Base-by-base conservation (phyloP, 192 early-diverging fungal species). In the Helicostylum pulchrum region DNA sequence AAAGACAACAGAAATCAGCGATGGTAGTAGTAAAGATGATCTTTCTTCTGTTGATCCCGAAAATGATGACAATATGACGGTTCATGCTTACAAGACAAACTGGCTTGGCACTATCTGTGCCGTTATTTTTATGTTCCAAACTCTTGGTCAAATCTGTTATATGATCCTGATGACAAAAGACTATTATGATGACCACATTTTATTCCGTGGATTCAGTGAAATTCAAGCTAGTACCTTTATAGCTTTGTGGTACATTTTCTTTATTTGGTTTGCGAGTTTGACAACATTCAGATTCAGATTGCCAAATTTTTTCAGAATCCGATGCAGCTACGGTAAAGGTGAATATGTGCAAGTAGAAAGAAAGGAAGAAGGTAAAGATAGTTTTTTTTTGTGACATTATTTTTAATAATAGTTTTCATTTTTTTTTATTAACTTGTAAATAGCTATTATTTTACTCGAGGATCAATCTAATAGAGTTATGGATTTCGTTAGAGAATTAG, bases 261-360 rank as follows among this genome's bases (percentile, higher is more conserved):
- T 79, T 53, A 68, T 79, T 47, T 63, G 76, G 75, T 66, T 86
- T 31, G 70, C 80, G 0, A 44, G 53, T 19, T 55, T 79, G 36
- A 76, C 68, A 12, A 49, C 79, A 6, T 69, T 72, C 67, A 77
- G 74, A 48, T 65, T 66, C 56, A 75, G 68, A 3, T 45, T 85
- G 6, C 66, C 69, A 53, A 82, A 80, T 65, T 84, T 77, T 43
- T 81, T 80, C 65, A 80, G 84, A 31, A 76, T 85, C 30, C 77
- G 71, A 51, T 75, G 75, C 11, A 49, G 61, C 21, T 74, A 76
- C n/a, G 45, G 65, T 20, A 32, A 76, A 46, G 80, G 71, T 20
- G 44, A 75, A 42, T 77, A 70, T 53, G 76, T 84, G 10, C 77
- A 77, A 61, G 76, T 84, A 26, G 80, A 82, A 68, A 74, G 73